Conservation (phyloP, 768 basidiomycete genomes). For the Postia placenta region DNA sequence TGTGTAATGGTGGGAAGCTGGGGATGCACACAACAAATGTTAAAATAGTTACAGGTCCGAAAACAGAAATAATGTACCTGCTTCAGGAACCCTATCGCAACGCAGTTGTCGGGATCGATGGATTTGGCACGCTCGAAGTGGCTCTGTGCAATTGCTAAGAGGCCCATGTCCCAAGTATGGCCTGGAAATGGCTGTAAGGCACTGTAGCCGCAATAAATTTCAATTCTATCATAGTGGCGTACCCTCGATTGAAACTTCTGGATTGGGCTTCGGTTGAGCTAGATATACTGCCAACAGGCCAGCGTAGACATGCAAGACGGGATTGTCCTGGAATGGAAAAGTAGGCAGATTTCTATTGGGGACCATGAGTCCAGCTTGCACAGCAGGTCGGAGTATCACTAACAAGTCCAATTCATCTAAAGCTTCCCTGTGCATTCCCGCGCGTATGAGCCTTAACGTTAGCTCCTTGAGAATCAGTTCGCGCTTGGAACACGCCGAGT, state of each 20-base stretch:
- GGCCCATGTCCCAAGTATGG: conserved; percentile 21
- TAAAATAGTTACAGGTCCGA: neutral
- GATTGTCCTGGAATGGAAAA: conserved; percentile 81
- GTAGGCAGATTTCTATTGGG: conserved; percentile 71
- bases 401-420: conserved; percentile 85
- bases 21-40: conserved; percentile 5
- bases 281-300: conserved; percentile 66
- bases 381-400: conserved; percentile 17
- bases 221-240: neutral
- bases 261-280: conserved; percentile 33
- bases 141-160: conserved; percentile 50
- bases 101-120: conserved; percentile 51
- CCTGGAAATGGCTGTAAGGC: neutral
- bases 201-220: neutral
- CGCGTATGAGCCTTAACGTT: conserved; percentile 56
- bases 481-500: no score
- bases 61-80: conserved; percentile 35
- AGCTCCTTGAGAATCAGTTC: conserved; percentile 74
- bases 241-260: neutral
- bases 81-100: conserved; percentile 46
- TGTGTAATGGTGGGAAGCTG: conserved; percentile 14
- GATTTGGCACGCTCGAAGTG: conserved; percentile 59
- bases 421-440: conserved; percentile 57
- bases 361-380: neutral
- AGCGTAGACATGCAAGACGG: conserved; percentile 76